These are phyloP conservation scores for Arachis stenosperma DNA, from an alignment of 306 rosid genomes.

Conservation along the genomic window DNA sequence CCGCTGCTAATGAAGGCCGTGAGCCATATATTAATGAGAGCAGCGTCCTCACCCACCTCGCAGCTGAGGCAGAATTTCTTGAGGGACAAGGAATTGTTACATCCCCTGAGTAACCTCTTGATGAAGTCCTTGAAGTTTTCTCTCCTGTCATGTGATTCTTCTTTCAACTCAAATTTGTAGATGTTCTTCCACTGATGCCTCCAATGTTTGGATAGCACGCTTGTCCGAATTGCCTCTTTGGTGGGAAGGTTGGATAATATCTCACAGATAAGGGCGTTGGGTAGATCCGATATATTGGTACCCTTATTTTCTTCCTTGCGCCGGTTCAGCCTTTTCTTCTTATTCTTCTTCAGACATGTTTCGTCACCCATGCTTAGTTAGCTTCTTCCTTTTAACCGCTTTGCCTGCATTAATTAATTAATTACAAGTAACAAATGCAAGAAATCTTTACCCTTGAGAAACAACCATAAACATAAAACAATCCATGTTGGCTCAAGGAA, in stretches of 20 bases:
- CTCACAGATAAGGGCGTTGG: background rate
- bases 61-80: background rate
- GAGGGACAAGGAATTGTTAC: background rate
- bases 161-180: background rate
- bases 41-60: background rate
- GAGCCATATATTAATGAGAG: slow-evolving; percentile 14
- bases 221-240: background rate
- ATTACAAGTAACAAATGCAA: background rate
- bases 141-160: background rate
- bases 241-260: background rate
- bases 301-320: background rate
- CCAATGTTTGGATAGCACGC: slow-evolving; percentile 17
- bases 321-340: no score
- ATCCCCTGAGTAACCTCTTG: background rate
- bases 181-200: background rate
- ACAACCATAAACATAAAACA: no score
- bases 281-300: slow-evolving; percentile 3
- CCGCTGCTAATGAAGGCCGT: background rate
- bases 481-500: background rate
- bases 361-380: no score
- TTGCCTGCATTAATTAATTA: background rate
- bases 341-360: no score
- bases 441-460: background rate
- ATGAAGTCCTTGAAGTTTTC: slow-evolving; percentile 8
- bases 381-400: background rate